Evolutionary conservation across 73 alveolate genomes (phyloP).

Genomic region (Paramecium bursaria): DNA sequence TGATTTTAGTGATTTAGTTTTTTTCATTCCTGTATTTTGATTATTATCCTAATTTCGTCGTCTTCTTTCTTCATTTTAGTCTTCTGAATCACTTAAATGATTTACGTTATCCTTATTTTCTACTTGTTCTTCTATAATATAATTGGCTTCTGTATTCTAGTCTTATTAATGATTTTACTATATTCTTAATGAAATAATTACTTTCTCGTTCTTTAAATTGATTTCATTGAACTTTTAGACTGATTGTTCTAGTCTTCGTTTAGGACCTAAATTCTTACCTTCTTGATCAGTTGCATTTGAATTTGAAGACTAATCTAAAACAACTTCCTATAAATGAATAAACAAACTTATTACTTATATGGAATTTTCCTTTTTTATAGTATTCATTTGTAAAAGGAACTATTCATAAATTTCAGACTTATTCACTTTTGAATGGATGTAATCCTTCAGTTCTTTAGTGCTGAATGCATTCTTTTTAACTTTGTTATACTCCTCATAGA

Average conservation of each 20-base stretch:
- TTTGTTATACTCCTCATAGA: constrained; percentile 59
- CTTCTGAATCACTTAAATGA: constrained; percentile 28
- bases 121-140: not conserved
- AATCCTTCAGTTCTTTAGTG: constrained; percentile 48
- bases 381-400: constrained; percentile 58
- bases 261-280: not conserved
- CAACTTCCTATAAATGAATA: not conserved
- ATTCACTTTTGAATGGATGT: constrained; percentile 50
- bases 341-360: not conserved
- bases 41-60: constrained; percentile 50
- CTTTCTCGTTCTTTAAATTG: constrained; percentile 43
- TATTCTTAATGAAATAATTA: not conserved
- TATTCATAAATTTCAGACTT: constrained; percentile 48
- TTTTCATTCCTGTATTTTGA: not conserved
- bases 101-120: constrained; percentile 29
- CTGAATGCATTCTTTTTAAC: constrained; percentile 54
- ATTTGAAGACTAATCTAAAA: not conserved
- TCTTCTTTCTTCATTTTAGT: constrained; percentile 42
- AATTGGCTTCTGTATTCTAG: constrained; percentile 21
- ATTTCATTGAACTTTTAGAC: constrained; percentile 54
- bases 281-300: constrained; percentile 8
- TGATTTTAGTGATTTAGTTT: constrained; percentile 33
- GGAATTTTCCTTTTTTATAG: not conserved
- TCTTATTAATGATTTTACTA: not conserved
- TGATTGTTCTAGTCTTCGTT: constrained; percentile 52